A percentile compares a stretch with the other conserved stretches of the same genome.
phyloP scores from a whole-genome alignment of 2,329 filamentous ascomycete species.

The Monascus ruber region DNA sequence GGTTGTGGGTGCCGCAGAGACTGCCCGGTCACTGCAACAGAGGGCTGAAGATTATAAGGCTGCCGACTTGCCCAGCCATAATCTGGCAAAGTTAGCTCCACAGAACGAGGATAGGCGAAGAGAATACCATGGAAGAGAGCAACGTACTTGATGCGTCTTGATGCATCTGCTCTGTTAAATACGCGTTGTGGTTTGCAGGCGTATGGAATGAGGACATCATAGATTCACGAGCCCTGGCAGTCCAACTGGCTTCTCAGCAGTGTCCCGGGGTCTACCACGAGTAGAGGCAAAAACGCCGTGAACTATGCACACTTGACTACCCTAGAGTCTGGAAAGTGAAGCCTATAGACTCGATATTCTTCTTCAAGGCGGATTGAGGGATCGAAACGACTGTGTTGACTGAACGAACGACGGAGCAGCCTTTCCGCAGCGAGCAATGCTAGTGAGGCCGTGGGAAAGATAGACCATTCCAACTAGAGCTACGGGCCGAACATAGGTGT shows the following conservation, averaged over 20 bases:
- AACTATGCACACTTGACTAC: too few species aligned
- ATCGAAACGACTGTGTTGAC: too few species aligned
- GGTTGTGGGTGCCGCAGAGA: constrained; percentile 15
- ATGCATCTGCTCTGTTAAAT: background rate
- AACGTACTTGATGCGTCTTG: background rate
- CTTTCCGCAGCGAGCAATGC: too few species aligned
- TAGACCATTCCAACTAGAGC: too few species aligned
- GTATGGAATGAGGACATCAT: background rate
- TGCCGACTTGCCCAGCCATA: constrained; percentile 21
- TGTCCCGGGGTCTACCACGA: too few species aligned
- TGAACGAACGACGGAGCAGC: too few species aligned
- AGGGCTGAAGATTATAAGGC: constrained; percentile 16
- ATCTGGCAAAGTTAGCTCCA: constrained; percentile 8
- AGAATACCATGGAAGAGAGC: background rate
- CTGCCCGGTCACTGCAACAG: constrained; percentile 16
- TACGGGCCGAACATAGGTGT: too few species aligned
- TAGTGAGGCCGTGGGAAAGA: too few species aligned
- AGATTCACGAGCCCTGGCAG: background rate
- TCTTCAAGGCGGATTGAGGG: too few species aligned
- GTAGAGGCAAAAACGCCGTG: too few species aligned
- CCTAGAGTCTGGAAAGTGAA: too few species aligned
- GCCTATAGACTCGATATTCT: too few species aligned
- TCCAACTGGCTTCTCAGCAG: background rate
- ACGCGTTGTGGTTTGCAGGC: background rate
- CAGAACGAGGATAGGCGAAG: background rate